Evolutionary conservation across 2,329 filamentous ascomycete species (phyloP).

Genomic region (Cucurbitaria berberidis): DNA sequence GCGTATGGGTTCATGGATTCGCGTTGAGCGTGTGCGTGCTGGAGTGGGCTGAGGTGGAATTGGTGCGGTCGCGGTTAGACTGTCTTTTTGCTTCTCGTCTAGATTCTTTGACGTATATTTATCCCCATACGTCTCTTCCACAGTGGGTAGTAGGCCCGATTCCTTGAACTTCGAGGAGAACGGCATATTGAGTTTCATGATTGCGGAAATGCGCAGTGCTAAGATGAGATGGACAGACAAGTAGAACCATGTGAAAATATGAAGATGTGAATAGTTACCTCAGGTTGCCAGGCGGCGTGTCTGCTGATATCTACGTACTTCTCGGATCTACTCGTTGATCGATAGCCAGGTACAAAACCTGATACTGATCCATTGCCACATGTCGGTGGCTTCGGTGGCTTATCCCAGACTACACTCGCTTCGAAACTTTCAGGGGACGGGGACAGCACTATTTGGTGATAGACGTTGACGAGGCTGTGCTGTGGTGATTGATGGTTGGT

Average conservation of each 20-base stretch:
- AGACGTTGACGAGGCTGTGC: conserved; percentile 7
- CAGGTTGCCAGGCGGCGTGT: background rate
- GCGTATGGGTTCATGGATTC: conserved; percentile 18
- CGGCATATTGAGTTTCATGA: background rate
- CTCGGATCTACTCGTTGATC: background rate
- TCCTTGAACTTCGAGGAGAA: background rate
- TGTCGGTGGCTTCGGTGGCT: conserved; percentile 8
- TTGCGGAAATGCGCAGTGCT: too few relatives aligned
- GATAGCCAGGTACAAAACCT: conserved; percentile 27
- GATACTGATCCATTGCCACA: conserved; percentile 17
- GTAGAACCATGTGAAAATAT: too few relatives aligned
- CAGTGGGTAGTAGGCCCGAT: background rate
- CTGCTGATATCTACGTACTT: background rate
- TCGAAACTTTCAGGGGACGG: background rate
- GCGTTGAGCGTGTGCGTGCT: conserved; percentile 26
- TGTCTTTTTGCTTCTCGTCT: conserved; percentile 10
- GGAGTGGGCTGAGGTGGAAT: conserved; percentile 9
- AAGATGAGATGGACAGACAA: too few relatives aligned
- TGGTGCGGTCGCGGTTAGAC: background rate
- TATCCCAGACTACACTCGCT: background rate
- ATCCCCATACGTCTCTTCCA: background rate
- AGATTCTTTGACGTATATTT: background rate
- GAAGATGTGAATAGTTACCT: background rate
- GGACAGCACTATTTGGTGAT: conserved; percentile 9
- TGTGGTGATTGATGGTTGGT: conserved; percentile 1